Base-by-base conservation (phyloP, 2,329 filamentous ascomycete species). In the Scytalidium sp. region DNA sequence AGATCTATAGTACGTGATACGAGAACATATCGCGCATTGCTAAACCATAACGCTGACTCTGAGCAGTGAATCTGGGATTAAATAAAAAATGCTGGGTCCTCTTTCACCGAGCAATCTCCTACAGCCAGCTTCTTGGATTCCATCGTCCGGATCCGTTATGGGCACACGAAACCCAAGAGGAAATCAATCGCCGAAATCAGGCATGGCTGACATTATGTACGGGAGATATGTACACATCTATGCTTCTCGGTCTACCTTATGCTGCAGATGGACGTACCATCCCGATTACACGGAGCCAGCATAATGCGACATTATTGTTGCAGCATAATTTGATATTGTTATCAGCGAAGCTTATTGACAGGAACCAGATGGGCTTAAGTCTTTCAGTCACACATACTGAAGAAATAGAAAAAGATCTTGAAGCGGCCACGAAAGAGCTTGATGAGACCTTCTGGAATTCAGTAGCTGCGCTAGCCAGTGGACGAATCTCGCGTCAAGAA, bases 81-180 rank as follows among this genome's bases (percentile, higher is more conserved):
- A 76, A 79, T 9, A 73, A 76, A 41, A 70, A 74, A 50, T 72
- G 74, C 1, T 84, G 80, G 80, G 64, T 80, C 6, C 63, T 73
- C 3, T 70, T 70, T 39, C 72, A 79, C 19, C 70, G 74, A 46
- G 79, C 73, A 3, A 67, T 83, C 41, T 73, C 74, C 54, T 74
- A 76, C 53, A 71, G 73, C 5, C 73, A 81, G 53, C 65, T 83
- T 3, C 72, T 80, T 2, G 76, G 78, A 51, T 67, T 71, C 25
- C 71, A 77, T 54, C 60, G 70, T 2, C 64, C 65, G 9, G 23
- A 50, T 4, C 59, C 60, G 22, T 49, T 44, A 17, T 53, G 64
- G 5, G 62, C 63, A 46, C 21, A 17, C 3, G 50, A 51, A 47
- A 46, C 50, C 7, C 40, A 50, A 2, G 8, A 15, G 5, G 43